Conservation (phyloP, 2,329 filamentous ascomycete species). For the Fusarium marasasianum region DNA sequence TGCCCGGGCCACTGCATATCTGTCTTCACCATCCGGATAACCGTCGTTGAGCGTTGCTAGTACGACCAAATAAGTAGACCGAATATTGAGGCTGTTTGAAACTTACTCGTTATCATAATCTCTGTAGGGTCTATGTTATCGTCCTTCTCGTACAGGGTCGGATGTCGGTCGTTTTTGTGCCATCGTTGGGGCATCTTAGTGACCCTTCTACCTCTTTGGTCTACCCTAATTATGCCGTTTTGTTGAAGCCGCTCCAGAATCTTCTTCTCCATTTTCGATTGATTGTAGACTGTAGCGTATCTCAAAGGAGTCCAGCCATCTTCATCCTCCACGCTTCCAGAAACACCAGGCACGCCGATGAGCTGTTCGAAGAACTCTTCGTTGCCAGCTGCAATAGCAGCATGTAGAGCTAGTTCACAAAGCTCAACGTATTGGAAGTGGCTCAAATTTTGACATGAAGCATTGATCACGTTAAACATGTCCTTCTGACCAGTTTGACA, state of each 20-base stretch:
- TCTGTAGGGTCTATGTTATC: neutral
- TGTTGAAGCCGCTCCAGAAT: neutral
- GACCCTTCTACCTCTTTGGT: neutral
- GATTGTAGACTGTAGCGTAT: neutral
- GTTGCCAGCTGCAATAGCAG: neutral
- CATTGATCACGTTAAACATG: neutral
- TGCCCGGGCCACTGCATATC: neutral
- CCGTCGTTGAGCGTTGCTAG: neutral
- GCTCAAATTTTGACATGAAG: neutral
- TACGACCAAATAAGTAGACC: accelerated
- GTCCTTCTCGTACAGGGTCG: neutral
- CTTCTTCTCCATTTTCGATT: neutral
- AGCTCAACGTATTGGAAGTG: neutral
- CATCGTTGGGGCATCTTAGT: neutral
- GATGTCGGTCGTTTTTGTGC: neutral
- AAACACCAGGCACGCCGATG: neutral
- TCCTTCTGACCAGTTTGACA: neutral
- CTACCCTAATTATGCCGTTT: accelerated
- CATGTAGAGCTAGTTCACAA: neutral
- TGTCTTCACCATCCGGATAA: neutral
- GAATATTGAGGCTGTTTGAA: accelerated
- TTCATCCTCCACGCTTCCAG: neutral
- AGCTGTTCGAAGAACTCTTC: neutral
- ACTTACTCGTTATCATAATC: neutral
- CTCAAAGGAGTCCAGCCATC: neutral